Evolutionary conservation across 73 alveolate species (phyloP), one percentile per base, ranked within the genome.

Genomic region (Halteria grandinella): DNA sequence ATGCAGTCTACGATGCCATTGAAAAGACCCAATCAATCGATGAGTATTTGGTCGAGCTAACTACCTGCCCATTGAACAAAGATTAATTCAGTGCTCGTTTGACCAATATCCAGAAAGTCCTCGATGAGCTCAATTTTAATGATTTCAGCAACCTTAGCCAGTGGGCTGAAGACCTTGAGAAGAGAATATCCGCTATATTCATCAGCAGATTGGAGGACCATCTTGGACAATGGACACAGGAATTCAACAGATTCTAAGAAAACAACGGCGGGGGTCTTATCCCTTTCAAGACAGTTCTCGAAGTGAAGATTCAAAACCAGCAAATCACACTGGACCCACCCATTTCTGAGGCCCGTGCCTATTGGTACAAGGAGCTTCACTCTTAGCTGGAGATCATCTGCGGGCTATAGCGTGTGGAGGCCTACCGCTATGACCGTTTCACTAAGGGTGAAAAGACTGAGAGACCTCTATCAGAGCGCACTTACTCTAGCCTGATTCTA

Each of bases 301-400:
- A 91, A 77, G 86, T 95, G 0, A 91, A 93, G 86, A 54, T 95
- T 45, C 55, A 92, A 44, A 98, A 95, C 62, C 89, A 93, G 79
- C 41, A 87, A 2, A 91, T 95, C 63, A 79, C 86, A 44, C 70
- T 98, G 48, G 99, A 98, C 49, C 99, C 99, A 17, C 96, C 99
- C 34, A 86, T 95, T 25, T 95, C 94, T 71, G 97, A 91, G 49
- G 99, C 99, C 8, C 83, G 98, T 70, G 92, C 95, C 53, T 94
- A 40, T 79, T 98, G 99, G 99, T 85, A 85, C 57, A 81, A 90
- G 66, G 93, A 94, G 52, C 95, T 91, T 77, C 99, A 98, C 70
- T 89, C 82, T 37, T 69, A 91, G 50, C 71, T 95, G 8, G 82
- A 87, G 23, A 69, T 85, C 12, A 85, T 95, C 23, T 93, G 98